Evolutionary conservation across 257 asterid genomes (phyloP).

Genomic region (Nicotiana undulata): DNA sequence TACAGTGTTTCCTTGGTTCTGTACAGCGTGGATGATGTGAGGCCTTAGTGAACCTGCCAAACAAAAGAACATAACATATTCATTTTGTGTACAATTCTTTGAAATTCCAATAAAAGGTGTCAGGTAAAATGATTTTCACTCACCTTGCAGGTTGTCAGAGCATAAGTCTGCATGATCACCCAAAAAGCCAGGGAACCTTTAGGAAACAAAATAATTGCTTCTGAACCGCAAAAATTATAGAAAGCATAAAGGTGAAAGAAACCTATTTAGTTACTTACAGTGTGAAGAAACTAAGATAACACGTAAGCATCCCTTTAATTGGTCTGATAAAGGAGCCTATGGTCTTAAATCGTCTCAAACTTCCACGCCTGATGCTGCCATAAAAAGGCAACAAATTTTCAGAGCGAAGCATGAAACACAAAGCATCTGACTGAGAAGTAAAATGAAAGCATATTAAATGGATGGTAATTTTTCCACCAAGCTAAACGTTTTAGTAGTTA

Average conservation of each 20-base stretch:
- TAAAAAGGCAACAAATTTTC: conserved; percentile 10
- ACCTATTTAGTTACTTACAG: conserved; percentile 38
- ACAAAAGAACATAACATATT: not conserved
- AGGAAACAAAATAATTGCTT: not conserved
- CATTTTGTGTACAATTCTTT: not conserved
- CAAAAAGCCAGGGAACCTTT: conserved; percentile 12
- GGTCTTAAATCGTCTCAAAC: conserved; percentile 32
- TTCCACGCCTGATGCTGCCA: conserved; percentile 42
- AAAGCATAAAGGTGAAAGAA: not conserved
- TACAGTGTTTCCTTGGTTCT: conserved; percentile 14
- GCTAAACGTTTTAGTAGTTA: not conserved
- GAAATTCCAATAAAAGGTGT: not conserved
- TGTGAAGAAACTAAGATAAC: conserved; percentile 29
- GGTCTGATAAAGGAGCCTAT: conserved; percentile 25
- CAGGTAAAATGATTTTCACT: not conserved
- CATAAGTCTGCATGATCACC: conserved; percentile 24
- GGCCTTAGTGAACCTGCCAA: conserved; percentile 32
- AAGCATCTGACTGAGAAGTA: not conserved
- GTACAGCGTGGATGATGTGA: conserved; percentile 17
- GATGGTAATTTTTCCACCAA: not conserved
- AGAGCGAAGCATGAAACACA: not conserved
- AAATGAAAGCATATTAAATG: not conserved
- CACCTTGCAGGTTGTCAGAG: conserved; percentile 37
- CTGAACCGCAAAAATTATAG: not conserved
- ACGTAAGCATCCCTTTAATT: conserved; percentile 29